Conservation (phyloP, 148 eudicot species). For the Mesembryanthemum crystallinum region DNA sequence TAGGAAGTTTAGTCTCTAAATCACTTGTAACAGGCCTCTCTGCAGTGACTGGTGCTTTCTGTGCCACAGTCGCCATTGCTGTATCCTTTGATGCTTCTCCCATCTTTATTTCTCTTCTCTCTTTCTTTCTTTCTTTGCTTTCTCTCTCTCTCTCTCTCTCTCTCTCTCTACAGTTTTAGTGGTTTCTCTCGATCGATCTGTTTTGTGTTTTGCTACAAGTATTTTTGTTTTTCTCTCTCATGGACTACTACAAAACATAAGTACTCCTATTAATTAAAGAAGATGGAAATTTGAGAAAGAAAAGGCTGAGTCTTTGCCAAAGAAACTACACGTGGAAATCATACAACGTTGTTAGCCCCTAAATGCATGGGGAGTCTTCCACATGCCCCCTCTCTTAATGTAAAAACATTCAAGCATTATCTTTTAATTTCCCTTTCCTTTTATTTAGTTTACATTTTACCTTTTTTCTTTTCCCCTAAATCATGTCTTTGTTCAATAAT, state of each 20-base stretch:
- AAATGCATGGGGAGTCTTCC: not conserved
- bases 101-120: not conserved
- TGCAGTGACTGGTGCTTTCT: slow-evolving; percentile 37
- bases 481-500: no score
- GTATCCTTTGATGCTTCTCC: slow-evolving; percentile 21
- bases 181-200: no score
- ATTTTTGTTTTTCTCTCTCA: no score
- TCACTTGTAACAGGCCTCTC: slow-evolving; percentile 29
- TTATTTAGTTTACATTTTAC: no score
- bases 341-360: not conserved
- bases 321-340: not conserved
- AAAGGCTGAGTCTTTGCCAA: not conserved
- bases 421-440: not conserved
- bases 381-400: not conserved
- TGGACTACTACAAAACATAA: no score
- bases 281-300: not conserved
- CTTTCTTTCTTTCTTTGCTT: not conserved
- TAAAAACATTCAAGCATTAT: not conserved
- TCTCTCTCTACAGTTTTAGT: not conserved
- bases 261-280: no score
- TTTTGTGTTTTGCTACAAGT: no score
- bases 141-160: not conserved
- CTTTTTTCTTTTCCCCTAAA: not conserved
- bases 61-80: slow-evolving; percentile 39
- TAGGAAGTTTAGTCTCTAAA: slow-evolving; percentile 36